A percentile compares a stretch with the other conserved stretches of the same genome.
Evolutionary conservation across 371 early-diverging fungal species (phyloP).

Genomic region (Lichtheimia hyalospora): DNA sequence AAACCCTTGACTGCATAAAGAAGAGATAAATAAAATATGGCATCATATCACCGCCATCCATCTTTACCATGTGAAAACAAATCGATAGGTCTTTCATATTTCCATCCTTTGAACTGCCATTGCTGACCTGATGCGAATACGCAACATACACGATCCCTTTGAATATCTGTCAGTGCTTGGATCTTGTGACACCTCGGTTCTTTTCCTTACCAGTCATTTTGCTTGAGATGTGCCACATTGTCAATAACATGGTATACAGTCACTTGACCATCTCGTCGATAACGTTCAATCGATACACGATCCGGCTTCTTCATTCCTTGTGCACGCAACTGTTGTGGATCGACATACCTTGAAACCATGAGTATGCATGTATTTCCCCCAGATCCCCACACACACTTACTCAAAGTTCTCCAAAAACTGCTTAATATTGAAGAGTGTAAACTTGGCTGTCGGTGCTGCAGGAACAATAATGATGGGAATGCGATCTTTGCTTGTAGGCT

Average conservation of each 20-base stretch:
- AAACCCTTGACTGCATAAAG: slow-evolving; percentile 57
- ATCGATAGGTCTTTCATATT: slow-evolving; percentile 79
- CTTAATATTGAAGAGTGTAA: slow-evolving; percentile 85
- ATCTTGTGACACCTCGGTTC: not conserved
- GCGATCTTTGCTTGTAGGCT: slow-evolving; percentile 21
- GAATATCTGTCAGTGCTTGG: not conserved
- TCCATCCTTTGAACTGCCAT: slow-evolving; percentile 95
- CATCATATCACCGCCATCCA: not conserved
- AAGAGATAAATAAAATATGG: not conserved
- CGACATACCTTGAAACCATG: slow-evolving; percentile 52
- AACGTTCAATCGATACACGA: slow-evolving; percentile 57
- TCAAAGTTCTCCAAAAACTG: slow-evolving; percentile 73
- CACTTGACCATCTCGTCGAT: slow-evolving; percentile 44
- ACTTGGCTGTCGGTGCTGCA: slow-evolving; percentile 76
- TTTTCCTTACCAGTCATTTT: slow-evolving; percentile 67
- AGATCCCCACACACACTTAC: slow-evolving; percentile 33
- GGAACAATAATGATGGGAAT: slow-evolving; percentile 91
- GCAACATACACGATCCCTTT: slow-evolving; percentile 82
- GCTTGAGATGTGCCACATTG: slow-evolving; percentile 63
- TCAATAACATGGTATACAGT: slow-evolving; percentile 72
- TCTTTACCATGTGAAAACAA: slow-evolving; percentile 73
- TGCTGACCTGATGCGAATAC: slow-evolving; percentile 86
- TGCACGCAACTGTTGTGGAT: slow-evolving; percentile 62
- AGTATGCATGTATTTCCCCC: not conserved
- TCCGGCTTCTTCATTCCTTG: slow-evolving; percentile 67